These are phyloP conservation scores for Candida qinlingensis DNA, from an alignment of 805 yeast species.

Conservation along the genomic window DNA sequence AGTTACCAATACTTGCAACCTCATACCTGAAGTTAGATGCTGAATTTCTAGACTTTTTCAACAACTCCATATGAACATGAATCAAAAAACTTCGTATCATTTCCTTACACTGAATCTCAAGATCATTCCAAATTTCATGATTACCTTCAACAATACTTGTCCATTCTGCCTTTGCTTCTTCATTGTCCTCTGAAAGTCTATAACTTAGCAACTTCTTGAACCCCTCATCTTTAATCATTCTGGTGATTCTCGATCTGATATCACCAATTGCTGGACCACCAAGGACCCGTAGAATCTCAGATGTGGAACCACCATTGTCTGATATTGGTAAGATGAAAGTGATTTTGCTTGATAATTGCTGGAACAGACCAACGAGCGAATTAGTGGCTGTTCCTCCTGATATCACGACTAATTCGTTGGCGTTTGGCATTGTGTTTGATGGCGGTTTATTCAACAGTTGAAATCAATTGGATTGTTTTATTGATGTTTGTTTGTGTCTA, in stretches of 20 bases:
- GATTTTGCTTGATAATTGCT: constrained; percentile 36
- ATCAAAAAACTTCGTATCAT: constrained; percentile 72
- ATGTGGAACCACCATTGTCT: constrained; percentile 94
- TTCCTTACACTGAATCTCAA: constrained; percentile 57
- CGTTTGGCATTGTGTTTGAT: too few species aligned
- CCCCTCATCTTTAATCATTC: constrained; percentile 56
- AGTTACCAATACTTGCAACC: constrained; percentile 79
- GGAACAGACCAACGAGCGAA: constrained; percentile 57
- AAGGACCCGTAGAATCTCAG: constrained; percentile 76
- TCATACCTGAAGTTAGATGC: constrained; percentile 63
- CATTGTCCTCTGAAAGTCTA: constrained; percentile 44
- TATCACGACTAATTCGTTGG: constrained; percentile 30
- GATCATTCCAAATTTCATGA: constrained; percentile 59
- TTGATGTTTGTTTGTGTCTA: too few species aligned
- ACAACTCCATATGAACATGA: constrained; percentile 70
- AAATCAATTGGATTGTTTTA: too few species aligned
- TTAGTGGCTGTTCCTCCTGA: constrained; percentile 91
- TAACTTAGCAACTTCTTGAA: constrained; percentile 36
- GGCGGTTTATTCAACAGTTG: too few species aligned
- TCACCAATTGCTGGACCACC: constrained; percentile 98
- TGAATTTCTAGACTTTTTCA: constrained; percentile 56
- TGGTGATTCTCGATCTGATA: constrained; percentile 71
- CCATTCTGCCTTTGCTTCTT: constrained; percentile 70
- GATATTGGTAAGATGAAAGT: constrained; percentile 76
- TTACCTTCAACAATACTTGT: constrained; percentile 69